These are phyloP conservation scores for Akanthomyces lecanii DNA, from an alignment of 2,329 filamentous ascomycete genomes.

Conservation along the genomic window DNA sequence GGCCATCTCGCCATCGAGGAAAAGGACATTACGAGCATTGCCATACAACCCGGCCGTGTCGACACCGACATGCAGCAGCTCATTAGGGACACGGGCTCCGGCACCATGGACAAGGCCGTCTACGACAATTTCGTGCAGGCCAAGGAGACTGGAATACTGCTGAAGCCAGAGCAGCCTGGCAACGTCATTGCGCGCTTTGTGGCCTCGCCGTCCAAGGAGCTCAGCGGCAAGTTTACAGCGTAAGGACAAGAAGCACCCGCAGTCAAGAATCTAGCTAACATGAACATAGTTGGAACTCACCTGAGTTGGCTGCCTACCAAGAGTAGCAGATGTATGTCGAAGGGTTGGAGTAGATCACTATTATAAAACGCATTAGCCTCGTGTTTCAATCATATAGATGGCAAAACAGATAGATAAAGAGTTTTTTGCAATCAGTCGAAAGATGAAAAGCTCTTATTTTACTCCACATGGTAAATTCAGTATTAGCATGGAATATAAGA, in stretches of 20 bases:
- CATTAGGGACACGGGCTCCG: conserved; percentile 59
- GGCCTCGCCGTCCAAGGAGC: conserved; percentile 55
- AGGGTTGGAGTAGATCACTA: conserved; percentile 7
- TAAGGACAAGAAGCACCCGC: conserved; percentile 33
- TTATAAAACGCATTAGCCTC: conserved; percentile 20
- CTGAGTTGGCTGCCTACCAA: conserved; percentile 52
- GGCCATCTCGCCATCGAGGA: conserved; percentile 73
- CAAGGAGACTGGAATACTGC: conserved; percentile 65
- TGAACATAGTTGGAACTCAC: conserved; percentile 33
- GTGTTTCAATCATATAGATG: conserved; percentile 18
- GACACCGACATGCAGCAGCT: conserved; percentile 89
- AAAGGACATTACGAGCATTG: conserved; percentile 65
- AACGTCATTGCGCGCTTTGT: conserved; percentile 79
- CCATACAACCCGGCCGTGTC: conserved; percentile 74
- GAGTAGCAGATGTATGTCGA: conserved; percentile 23
- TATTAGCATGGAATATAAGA: conserved; percentile 73
- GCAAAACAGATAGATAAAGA: conserved; percentile 23
- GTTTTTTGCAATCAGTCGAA: conserved; percentile 61
- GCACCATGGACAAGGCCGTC: conserved; percentile 48
- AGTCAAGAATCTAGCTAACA: conserved; percentile 14
- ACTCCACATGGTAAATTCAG: conserved; percentile 64
- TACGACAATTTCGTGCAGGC: conserved; percentile 66
- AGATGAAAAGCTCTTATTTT: conserved; percentile 77
- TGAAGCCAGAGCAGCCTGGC: conserved; percentile 80
- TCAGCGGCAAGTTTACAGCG: conserved; percentile 75